Conservation (phyloP, 371 early-diverging fungal species). For the Rhizopus sp. region DNA sequence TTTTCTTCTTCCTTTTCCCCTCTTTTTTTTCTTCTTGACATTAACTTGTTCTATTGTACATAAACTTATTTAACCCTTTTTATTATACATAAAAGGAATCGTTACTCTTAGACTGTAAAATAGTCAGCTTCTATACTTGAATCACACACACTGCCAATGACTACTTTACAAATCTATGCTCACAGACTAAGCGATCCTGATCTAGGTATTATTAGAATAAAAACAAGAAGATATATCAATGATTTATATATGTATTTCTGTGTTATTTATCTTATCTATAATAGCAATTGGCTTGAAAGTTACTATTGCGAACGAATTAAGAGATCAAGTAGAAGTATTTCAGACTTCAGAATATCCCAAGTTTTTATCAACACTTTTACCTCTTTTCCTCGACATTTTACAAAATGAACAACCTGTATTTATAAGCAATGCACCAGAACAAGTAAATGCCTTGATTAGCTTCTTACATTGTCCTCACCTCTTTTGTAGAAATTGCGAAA, state of each 20-base stretch:
- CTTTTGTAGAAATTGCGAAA: slow-evolving; percentile 82
- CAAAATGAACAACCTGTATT: slow-evolving; percentile 80
- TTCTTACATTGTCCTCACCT: background rate
- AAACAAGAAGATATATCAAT: background rate
- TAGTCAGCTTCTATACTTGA: slow-evolving; percentile 1
- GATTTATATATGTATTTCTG: background rate
- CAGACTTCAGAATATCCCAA: slow-evolving; percentile 84
- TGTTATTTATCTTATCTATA: background rate
- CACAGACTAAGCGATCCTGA: slow-evolving; percentile 67
- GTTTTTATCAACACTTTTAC: slow-evolving; percentile 77
- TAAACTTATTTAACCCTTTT: too few relatives aligned
- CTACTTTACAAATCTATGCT: slow-evolving; percentile 69
- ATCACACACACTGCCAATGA: slow-evolving; percentile 27
- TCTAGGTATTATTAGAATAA: slow-evolving; percentile 38
- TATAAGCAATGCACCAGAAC: slow-evolving; percentile 78
- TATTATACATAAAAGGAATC: too few relatives aligned
- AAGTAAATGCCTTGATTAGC: slow-evolving; percentile 52
- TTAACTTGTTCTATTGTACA: too few relatives aligned
- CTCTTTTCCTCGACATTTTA: slow-evolving; percentile 82
- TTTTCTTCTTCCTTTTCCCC: too few relatives aligned
- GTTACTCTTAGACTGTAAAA: background rate
- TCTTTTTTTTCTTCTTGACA: too few relatives aligned
- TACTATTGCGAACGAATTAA: slow-evolving; percentile 84
- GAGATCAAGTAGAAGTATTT: slow-evolving; percentile 90
- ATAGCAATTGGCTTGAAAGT: slow-evolving; percentile 67